Evolutionary conservation across 805 yeast species (phyloP).

Genomic region (Martiniozyma abietophila): DNA sequence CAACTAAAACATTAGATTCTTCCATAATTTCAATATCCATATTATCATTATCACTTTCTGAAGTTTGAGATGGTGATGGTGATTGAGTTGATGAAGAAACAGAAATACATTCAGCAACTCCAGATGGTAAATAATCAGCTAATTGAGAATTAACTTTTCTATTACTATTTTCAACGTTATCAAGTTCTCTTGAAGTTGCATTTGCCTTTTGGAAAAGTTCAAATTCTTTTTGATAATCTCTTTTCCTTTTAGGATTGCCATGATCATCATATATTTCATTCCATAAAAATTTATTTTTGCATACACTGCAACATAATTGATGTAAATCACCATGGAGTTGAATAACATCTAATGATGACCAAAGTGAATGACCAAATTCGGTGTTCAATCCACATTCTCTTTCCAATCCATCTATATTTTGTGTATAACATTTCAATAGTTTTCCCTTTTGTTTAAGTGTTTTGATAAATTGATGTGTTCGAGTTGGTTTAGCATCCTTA

Average conservation of each 20-base stretch:
- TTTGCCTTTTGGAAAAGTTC: slow-evolving; percentile 3
- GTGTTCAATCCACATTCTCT: slow-evolving; percentile 50
- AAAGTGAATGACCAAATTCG: slow-evolving; percentile 40
- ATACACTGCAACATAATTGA: slow-evolving; percentile 63
- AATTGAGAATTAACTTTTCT: slow-evolving; percentile 1
- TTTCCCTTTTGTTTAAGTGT: slow-evolving; percentile 51
- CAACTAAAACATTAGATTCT: slow-evolving; percentile 59
- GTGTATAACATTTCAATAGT: slow-evolving; percentile 82
- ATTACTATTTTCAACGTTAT: slow-evolving; percentile 1
- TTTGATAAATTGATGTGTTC: slow-evolving; percentile 69
- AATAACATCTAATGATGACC: slow-evolving; percentile 68
- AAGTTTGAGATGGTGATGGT: slow-evolving; percentile 5
- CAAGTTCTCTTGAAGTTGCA: slow-evolving; percentile 1
- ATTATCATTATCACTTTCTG: slow-evolving; percentile 6
- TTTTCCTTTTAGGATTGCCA: slow-evolving; percentile 17
- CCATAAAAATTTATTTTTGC: slow-evolving; percentile 58
- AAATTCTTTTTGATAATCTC: slow-evolving; percentile 4
- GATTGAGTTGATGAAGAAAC: too few relatives aligned
- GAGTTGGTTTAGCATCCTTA: slow-evolving; percentile 65
- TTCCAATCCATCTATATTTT: slow-evolving; percentile 89
- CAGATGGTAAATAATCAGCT: too few relatives aligned
- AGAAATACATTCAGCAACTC: too few relatives aligned
- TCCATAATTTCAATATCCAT: slow-evolving; percentile 5
- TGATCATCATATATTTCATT: slow-evolving; percentile 29
- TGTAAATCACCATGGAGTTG: slow-evolving; percentile 89